Evolutionary conservation across 805 yeast genomes (phyloP).

Genomic region (Sugiyamaella valdiviana): DNA sequence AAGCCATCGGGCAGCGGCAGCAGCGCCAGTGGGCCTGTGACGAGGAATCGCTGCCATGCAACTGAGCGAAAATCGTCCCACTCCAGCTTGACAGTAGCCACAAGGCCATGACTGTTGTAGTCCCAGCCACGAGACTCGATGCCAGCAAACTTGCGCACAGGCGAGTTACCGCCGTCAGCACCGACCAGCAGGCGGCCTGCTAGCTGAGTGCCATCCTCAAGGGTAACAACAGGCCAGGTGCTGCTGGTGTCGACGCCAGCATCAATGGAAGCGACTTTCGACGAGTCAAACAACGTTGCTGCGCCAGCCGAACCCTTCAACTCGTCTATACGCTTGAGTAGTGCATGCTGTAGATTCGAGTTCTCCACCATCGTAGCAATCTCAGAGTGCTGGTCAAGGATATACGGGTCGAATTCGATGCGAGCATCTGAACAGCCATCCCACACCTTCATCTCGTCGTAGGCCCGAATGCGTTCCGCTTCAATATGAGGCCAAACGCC

Average conservation of each 20-base stretch:
- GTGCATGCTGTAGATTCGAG: conserved; percentile 71
- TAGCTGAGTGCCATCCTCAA: conserved; percentile 57
- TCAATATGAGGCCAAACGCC: conserved; percentile 72
- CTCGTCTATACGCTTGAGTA: conserved; percentile 49
- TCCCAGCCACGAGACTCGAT: conserved; percentile 91
- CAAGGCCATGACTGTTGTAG: conserved; percentile 85
- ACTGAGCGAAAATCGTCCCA: conserved; percentile 61
- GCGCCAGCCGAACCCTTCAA: conserved; percentile 20
- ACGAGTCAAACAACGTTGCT: conserved; percentile 12
- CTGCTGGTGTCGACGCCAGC: conserved; percentile 26
- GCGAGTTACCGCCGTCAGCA: conserved; percentile 94
- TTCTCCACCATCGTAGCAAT: conserved; percentile 87
- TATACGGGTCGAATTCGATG: conserved; percentile 55
- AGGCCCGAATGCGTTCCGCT: conserved; percentile 67
- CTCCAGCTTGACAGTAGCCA: conserved; percentile 74
- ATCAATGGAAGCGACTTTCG: conserved; percentile 57
- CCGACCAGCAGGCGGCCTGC: conserved; percentile 79
- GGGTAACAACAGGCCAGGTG: conserved; percentile 72
- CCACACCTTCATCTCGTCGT: conserved; percentile 76
- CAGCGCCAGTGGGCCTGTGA: conserved; percentile 89
- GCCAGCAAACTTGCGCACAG: conserved; percentile 74
- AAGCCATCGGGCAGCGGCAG: conserved; percentile 80
- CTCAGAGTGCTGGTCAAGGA: conserved; percentile 25
- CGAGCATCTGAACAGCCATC: conserved; percentile 73
- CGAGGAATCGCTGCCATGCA: conserved; percentile 92